These are phyloP conservation scores for Aspergillus saccharolyticus DNA, from an alignment of 495 filamentous ascomycete species.

Conservation along the genomic window DNA sequence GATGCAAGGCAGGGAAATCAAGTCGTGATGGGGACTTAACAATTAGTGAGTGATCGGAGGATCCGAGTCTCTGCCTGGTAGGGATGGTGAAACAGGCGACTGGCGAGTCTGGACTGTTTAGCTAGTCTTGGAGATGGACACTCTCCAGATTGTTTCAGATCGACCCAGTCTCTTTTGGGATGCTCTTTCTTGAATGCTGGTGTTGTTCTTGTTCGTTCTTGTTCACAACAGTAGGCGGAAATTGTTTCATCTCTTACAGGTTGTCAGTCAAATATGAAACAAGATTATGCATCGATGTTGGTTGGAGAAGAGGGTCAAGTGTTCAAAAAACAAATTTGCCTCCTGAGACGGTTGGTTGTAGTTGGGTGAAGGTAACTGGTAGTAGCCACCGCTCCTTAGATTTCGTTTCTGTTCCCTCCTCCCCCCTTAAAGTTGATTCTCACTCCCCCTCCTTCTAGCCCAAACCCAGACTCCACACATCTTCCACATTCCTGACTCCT, in stretches of 20 bases:
- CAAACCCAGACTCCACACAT: slow-evolving; percentile 7
- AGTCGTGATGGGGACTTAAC: background rate
- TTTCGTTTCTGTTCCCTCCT: too few relatives aligned
- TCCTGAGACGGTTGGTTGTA: background rate
- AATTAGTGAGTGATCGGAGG: background rate
- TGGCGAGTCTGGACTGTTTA: background rate
- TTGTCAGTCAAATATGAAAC: too few relatives aligned
- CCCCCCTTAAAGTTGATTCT: too few relatives aligned
- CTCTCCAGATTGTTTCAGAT: background rate
- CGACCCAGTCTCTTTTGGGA: background rate
- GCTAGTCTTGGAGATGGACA: background rate
- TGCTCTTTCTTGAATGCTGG: background rate
- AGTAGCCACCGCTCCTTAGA: background rate
- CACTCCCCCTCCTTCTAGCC: slow-evolving; percentile 9
- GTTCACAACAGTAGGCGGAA: too few relatives aligned
- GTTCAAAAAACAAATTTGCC: background rate
- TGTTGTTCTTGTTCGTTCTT: background rate
- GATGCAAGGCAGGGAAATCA: too few relatives aligned
- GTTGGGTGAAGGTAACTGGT: too few relatives aligned
- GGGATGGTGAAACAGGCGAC: background rate
- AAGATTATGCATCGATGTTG: too few relatives aligned
- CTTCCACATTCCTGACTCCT: slow-evolving; percentile 12
- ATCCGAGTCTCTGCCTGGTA: background rate
- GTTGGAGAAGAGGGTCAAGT: too few relatives aligned
- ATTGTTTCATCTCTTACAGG: too few relatives aligned